Conservation (phyloP, 805 yeast species). For the Monosporozyma servazzii region DNA sequence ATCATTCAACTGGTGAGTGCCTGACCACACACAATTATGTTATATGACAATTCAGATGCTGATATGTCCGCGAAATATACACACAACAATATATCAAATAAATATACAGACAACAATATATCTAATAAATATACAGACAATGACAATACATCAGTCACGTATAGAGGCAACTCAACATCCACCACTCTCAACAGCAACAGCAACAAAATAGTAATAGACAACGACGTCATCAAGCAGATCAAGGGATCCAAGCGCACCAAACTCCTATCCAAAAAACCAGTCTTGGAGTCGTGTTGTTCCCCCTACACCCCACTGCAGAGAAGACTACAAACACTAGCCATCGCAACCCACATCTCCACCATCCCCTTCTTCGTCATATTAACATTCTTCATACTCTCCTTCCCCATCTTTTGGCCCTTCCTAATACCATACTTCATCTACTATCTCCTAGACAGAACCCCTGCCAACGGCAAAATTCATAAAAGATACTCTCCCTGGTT, state of each 20-base stretch:
- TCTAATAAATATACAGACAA: too few species aligned
- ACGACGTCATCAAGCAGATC: not conserved
- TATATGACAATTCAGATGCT: too few species aligned
- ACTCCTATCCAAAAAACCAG: constrained; percentile 3
- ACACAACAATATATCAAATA: too few species aligned
- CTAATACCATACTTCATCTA: constrained; percentile 57
- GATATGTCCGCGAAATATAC: too few species aligned
- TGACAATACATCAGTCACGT: not conserved
- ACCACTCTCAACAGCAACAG: not conserved
- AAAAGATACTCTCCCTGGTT: constrained; percentile 48
- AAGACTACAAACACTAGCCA: constrained; percentile 57
- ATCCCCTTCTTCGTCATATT: constrained; percentile 44
- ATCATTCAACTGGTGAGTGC: too few species aligned
- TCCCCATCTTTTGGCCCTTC: constrained; percentile 59
- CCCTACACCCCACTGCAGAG: constrained; percentile 42
- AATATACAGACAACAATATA: too few species aligned
- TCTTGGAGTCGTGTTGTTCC: constrained; percentile 37
- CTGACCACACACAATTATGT: too few species aligned
- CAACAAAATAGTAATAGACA: not conserved
- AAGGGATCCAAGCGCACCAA: not conserved
- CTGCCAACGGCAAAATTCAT: constrained; percentile 62
- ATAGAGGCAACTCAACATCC: not conserved
- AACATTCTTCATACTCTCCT: constrained; percentile 49
- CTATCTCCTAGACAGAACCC: constrained; percentile 52
- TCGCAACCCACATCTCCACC: constrained; percentile 65